Conservation (phyloP, 1,284 basidiomycete genomes). For the Wolfiporia cocos region DNA sequence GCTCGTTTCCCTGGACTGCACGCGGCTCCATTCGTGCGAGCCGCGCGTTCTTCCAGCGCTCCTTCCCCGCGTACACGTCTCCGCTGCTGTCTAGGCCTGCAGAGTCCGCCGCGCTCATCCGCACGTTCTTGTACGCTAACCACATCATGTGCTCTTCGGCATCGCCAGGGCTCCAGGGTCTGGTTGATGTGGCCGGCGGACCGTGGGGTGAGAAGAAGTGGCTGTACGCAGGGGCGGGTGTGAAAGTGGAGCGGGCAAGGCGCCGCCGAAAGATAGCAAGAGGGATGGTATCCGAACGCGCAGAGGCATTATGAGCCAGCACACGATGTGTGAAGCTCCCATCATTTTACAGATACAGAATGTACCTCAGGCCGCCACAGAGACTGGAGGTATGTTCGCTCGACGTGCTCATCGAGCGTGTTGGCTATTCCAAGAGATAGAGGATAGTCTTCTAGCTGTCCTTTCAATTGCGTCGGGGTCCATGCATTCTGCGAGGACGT, state of each 20-base stretch:
- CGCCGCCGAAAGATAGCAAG: conserved; percentile 27
- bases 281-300: conserved; percentile 46
- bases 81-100: conserved; percentile 23
- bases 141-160: conserved; percentile 70
- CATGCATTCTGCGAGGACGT: conserved; percentile 53
- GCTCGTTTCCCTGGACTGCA: conserved; percentile 45
- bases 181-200: conserved; percentile 43
- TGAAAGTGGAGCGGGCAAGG: conserved; percentile 12
- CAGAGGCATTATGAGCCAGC: conserved; percentile 67
- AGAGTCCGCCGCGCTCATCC: no score
- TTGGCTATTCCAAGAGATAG: conserved; percentile 14
- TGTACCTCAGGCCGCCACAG: conserved; percentile 69
- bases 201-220: conserved; percentile 54
- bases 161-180: conserved; percentile 48
- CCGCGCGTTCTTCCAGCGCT: conserved; percentile 47
- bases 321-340: no score
- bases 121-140: conserved; percentile 58
- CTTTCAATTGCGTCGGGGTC: conserved; percentile 24
- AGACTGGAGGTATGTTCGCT: conserved; percentile 56
- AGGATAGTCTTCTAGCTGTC: conserved; percentile 18
- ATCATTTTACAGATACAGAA: not conserved
- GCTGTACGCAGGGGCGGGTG: conserved; percentile 54
- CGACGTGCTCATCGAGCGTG: conserved; percentile 18
- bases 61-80: conserved; percentile 30
- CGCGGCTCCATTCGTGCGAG: conserved; percentile 61